Conservation (phyloP, 768 basidiomycete species). For the Gymnopilus junonius region DNA sequence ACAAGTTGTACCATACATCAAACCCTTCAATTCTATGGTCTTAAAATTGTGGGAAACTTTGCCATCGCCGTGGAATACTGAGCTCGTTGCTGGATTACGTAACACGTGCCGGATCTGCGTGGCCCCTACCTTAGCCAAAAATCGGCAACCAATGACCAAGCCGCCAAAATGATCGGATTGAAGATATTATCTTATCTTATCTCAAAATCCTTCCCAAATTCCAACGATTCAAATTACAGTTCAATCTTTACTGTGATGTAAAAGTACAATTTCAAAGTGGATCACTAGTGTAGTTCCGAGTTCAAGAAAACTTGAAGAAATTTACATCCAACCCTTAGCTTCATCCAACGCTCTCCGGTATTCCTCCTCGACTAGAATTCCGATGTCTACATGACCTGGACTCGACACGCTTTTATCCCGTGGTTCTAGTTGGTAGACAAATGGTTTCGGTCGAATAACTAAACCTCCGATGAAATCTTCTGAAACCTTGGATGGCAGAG, state of each 20-base stretch:
- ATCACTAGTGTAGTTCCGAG: too few species aligned
- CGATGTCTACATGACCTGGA: neutral
- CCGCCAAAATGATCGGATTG: neutral
- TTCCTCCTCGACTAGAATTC: neutral
- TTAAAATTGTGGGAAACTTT: constrained; percentile 7
- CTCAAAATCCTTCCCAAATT: neutral
- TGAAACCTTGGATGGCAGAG: constrained; percentile 13
- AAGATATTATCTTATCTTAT: neutral
- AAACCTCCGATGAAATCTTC: constrained; percentile 20
- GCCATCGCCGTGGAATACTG: neutral
- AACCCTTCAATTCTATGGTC: constrained; percentile 7
- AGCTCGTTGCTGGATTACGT: constrained; percentile 12
- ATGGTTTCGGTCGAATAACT: constrained; percentile 20
- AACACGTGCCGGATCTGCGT: constrained; percentile 17
- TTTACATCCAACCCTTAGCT: neutral
- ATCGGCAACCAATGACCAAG: neutral
- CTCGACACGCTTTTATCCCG: neutral
- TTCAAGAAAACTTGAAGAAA: neutral
- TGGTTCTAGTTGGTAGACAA: constrained; percentile 6
- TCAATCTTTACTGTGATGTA: neutral
- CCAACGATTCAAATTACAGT: too few species aligned
- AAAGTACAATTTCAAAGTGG: too few species aligned
- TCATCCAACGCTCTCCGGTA: neutral
- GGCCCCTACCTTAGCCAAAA: constrained; percentile 5
- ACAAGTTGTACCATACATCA: neutral